A percentile compares a stretch with the other conserved stretches of the same genome.
Evolutionary conservation across 352 stramenopile species (phyloP).

Genomic region (Pythium scleroteichum): DNA sequence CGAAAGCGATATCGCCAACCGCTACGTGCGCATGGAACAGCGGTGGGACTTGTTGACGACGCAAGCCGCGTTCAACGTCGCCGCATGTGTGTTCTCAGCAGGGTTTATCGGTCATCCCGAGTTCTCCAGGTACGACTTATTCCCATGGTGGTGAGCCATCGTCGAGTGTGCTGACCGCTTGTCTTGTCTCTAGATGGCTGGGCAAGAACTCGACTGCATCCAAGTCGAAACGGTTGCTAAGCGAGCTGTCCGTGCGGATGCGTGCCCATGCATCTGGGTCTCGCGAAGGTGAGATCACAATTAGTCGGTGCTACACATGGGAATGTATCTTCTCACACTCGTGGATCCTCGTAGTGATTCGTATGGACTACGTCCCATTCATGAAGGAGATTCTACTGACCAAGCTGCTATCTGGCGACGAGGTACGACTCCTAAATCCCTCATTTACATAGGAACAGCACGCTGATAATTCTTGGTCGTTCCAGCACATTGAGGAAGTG

Average conservation of each 20-base stretch:
- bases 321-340: no score
- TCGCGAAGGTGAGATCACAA: constrained; percentile 62
- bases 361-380: constrained; percentile 86
- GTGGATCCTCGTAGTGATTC: constrained; percentile 57
- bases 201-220: constrained; percentile 96
- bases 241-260: constrained; percentile 96
- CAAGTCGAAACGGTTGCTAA: constrained; percentile 95
- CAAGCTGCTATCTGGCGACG: constrained; percentile 71
- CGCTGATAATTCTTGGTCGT: background rate
- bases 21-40: constrained; percentile 80
- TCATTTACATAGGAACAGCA: background rate
- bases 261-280: constrained; percentile 81
- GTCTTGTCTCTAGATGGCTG: constrained; percentile 84
- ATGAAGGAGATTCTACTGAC: constrained; percentile 90
- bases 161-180: background rate
- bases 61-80: constrained; percentile 90
- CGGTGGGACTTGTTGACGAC: constrained; percentile 96
- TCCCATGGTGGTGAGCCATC: background rate
- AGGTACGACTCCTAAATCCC: constrained; percentile 38
- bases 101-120: constrained; percentile 89
- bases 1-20: constrained; percentile 81
- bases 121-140: constrained; percentile 75
- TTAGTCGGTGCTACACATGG: background rate
- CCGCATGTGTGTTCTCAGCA: constrained; percentile 75
- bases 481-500: constrained; percentile 82